Base-by-base conservation (phyloP, 176 grass and related monocot genomes). In the Paspalum vaginatum region DNA sequence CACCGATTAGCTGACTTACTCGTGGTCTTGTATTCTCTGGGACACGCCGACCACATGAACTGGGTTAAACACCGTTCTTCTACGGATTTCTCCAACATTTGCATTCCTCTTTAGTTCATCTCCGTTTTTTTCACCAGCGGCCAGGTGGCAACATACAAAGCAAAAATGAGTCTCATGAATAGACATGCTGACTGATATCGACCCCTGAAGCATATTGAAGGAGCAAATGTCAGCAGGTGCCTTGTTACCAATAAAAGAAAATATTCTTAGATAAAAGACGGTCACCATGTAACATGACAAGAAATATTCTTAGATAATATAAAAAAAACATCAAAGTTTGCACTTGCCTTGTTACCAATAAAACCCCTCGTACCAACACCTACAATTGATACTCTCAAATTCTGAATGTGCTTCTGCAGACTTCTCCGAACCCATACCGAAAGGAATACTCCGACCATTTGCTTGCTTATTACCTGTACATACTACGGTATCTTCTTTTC, bases 141-240 rank as follows among this genome's bases (percentile, higher is more conserved):
- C 79, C n/a, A 97, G 83, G 72, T 97, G 94, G 80, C 87, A 90
- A 79, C 91, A 94, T 58, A 92, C 86, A 87, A 97, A 94, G 68
- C 94, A 97, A 90, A 97, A 90, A 41, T 84, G 73, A 49, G 94
- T 94, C 75, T 90, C 87, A 88, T 97, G 75, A 92, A 97, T 85
- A 64, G 87, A 92, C 94, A 97, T 87, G 89, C 94, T 97, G 62
- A 90, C 94, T 81, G 94, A 97, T 94, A 94, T 65, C 69, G 94
- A 90, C 75, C 94, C 94, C 94, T 97, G 85, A 17, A 87, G 38
- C 79, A 93, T 49, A 43, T 81, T 42, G 26, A 76, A 85, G 60
- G 42, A 79, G 60, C 50, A 88, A 78, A 78, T 79, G 21, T 83
- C 26, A 65, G 21, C 25, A 44, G 20, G 43, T n/a, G n/a, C n/a